Evolutionary conservation across 148 eudicot genomes (phyloP).

Genomic region (Bassia scoparia): DNA sequence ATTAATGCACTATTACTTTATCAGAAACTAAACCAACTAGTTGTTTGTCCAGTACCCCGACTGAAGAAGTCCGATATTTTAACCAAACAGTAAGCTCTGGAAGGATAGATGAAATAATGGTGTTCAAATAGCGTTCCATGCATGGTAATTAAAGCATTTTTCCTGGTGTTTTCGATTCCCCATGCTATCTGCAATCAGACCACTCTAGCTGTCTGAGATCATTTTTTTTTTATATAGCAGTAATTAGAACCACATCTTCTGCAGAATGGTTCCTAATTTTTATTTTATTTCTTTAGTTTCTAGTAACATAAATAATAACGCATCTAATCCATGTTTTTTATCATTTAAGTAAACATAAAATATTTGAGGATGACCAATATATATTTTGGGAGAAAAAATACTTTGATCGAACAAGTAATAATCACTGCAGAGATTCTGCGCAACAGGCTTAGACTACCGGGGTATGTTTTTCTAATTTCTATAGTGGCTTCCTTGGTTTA

Average conservation of each 20-base stretch:
- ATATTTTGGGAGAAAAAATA: constrained; percentile 80
- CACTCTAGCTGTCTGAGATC: background rate
- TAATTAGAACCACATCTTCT: too few species aligned
- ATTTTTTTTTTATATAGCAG: too few species aligned
- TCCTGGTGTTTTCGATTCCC: background rate
- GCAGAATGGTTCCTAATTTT: too few species aligned
- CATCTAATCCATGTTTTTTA: constrained; percentile 1
- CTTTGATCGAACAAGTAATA: constrained; percentile 76
- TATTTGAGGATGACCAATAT: constrained; percentile 57
- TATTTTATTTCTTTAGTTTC: background rate
- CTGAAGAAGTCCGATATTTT: constrained; percentile 79
- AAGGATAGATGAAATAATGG: constrained; percentile 91
- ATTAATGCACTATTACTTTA: constrained; percentile 73
- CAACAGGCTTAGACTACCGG: constrained; percentile 51
- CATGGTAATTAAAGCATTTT: constrained; percentile 45
- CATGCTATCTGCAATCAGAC: constrained; percentile 1
- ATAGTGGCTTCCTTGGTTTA: too few species aligned
- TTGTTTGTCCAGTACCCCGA: constrained; percentile 92
- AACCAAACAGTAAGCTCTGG: constrained; percentile 83
- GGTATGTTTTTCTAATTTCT: constrained; percentile 30
- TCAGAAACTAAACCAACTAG: constrained; percentile 74
- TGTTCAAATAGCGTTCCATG: constrained; percentile 42
- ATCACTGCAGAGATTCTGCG: constrained; percentile 60
- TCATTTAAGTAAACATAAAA: constrained; percentile 64
- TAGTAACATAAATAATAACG: too few species aligned